Base-by-base conservation (phyloP, 345 rosid species). In the Gossypium turneri region DNA sequence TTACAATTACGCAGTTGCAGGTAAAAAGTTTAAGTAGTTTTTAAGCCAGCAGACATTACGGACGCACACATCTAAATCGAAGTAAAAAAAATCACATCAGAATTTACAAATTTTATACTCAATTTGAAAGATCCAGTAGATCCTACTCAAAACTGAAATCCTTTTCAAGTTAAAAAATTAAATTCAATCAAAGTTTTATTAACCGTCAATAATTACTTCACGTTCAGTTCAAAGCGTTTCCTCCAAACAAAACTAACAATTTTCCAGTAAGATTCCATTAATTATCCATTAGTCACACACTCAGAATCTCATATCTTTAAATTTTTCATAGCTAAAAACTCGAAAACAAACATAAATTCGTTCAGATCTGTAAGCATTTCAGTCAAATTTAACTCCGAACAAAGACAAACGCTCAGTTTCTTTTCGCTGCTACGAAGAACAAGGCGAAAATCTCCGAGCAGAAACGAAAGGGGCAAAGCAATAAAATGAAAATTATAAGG, bases 331-430 rank as follows among this genome's bases (percentile, higher is more conserved):
- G 41, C 20, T 38, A 24, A 25, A 75, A 60, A 48, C 16, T 34
- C 59, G 27, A n/a, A 56, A 69, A 70, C 38, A 9, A 63, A 67
- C 61, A 11, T 48, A 2, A 27, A 52, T 34, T 13, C 7, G 59
- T 25, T 17, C 77, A 81, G 79, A 81, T 71, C 81, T 61, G 59
- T 13, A 41, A 38, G 27, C 77, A 68, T 69, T 52, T 62, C 13
- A 50, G 63, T 16, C 47, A 22, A 53, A 55, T 10, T 25, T 69
- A 43, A 63, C 16, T 11, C 19, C 24, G 9, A 27, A 15, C 20
- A 70, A 22, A 27, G 27, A 17, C 19, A 25, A 52, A 11, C n/a
- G 41, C 64, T 24, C 56, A 20, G n/a, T 12, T n/a, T 13, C 20
- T 12, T n/a, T 13, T 13, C 52, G 25, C 12, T 20, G 15, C 63